A percentile compares a stretch with the other conserved stretches of the same genome.
Conservation (phyloP, 2,329 filamentous ascomycete species). For the Shiraia bambusicola region DNA sequence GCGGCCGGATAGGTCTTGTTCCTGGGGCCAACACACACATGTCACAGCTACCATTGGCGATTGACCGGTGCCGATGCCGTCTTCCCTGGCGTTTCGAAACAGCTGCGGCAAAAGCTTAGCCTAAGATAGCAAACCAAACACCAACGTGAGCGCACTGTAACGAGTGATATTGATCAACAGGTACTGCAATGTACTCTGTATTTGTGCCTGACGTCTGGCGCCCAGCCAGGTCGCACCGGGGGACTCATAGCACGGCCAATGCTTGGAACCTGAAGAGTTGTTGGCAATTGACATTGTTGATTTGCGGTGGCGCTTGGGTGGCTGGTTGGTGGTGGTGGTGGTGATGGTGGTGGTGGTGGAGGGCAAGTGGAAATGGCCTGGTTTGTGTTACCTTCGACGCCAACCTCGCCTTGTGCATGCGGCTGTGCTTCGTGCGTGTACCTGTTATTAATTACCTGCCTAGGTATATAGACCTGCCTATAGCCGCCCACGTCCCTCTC, state of each 20-base stretch:
- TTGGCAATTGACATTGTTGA: background rate
- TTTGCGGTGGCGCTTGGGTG: slow-evolving; percentile 1
- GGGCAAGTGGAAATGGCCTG: slow-evolving; percentile 1
- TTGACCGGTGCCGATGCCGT: slow-evolving; percentile 12
- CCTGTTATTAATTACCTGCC: too few relatives aligned
- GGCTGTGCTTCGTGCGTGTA: slow-evolving; percentile 19
- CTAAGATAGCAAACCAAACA: slow-evolving; percentile 12
- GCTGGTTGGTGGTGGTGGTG: background rate
- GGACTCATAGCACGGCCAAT: too few relatives aligned
- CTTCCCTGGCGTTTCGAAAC: slow-evolving; percentile 28
- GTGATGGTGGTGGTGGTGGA: background rate
- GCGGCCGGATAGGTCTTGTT: slow-evolving; percentile 5
- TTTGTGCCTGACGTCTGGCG: too few relatives aligned
- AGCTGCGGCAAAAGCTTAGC: slow-evolving; percentile 9
- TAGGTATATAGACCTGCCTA: slow-evolving; percentile 15
- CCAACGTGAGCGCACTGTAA: too few relatives aligned
- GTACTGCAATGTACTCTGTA: too few relatives aligned
- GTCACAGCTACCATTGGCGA: slow-evolving; percentile 20
- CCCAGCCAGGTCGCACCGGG: too few relatives aligned
- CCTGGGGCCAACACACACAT: slow-evolving; percentile 10
- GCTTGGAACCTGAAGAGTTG: too few relatives aligned
- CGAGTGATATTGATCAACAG: too few relatives aligned
- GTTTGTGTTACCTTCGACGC: slow-evolving; percentile 11
- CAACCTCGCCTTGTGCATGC: slow-evolving; percentile 13
- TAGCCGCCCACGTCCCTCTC: slow-evolving; percentile 7